A percentile compares a stretch with the other conserved stretches of the same genome.
Conservation (phyloP, 345 rosid genomes). For the Odontarrhena argentea region DNA sequence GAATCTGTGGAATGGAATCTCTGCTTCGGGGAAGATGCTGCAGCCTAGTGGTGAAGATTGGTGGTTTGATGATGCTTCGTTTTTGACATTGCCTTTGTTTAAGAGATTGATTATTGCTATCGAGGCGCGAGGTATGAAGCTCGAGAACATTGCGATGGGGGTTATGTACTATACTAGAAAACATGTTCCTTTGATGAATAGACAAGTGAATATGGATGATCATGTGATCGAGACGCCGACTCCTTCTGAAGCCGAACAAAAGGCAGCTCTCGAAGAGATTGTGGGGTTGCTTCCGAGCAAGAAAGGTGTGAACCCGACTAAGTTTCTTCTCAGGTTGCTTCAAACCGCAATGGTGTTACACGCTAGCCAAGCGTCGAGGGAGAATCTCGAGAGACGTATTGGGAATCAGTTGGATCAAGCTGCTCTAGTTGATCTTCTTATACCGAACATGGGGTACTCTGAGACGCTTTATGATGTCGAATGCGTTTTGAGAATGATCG, state of each 20-base stretch:
- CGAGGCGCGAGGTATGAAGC: conserved; percentile 57
- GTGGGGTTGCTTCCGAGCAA: conserved; percentile 60
- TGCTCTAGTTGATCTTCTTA: conserved; percentile 60
- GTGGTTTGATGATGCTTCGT: conserved; percentile 73
- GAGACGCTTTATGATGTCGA: conserved; percentile 71
- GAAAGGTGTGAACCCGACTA: conserved; percentile 60
- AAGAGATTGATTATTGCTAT: conserved; percentile 58
- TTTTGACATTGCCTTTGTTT: conserved; percentile 53
- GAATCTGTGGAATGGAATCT: conserved; percentile 67
- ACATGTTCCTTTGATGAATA: conserved; percentile 58
- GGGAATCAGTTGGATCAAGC: conserved; percentile 69
- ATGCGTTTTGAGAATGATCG: conserved; percentile 64
- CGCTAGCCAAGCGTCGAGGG: conserved; percentile 54
- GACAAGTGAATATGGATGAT: conserved; percentile 49
- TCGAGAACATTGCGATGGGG: conserved; percentile 54
- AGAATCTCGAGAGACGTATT: conserved; percentile 57
- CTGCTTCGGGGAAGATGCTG: conserved; percentile 43
- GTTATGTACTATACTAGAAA: conserved; percentile 59
- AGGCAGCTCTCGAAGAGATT: conserved; percentile 58
- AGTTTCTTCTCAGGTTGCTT: conserved; percentile 66
- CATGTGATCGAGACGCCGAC: conserved; percentile 39
- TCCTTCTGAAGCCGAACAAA: conserved; percentile 54
- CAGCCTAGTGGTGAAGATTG: conserved; percentile 64
- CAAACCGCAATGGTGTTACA: conserved; percentile 61
- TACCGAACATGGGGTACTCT: conserved; percentile 60